Evolutionary conservation across 441 rosid species (phyloP), one percentile per base, ranked within the genome.

Genomic region (Aquilaria agallochum): DNA sequence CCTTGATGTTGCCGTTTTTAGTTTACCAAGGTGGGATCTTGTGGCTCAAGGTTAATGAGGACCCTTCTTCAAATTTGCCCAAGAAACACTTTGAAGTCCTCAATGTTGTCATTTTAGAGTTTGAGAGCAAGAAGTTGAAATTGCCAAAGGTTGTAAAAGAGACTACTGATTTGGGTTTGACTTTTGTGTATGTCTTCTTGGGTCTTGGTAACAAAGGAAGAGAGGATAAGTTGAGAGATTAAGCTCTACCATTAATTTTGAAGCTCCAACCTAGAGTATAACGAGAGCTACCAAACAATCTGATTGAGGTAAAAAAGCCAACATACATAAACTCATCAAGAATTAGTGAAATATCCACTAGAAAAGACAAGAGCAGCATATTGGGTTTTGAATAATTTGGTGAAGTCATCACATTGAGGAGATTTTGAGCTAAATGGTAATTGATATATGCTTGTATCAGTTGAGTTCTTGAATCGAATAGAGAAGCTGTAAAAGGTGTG

Each of bases 281-380:
- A 70, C 89, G 95, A 0, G 88, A 80, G 59, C 90, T 85, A 15
- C 78, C 74, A 3, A 87, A 88, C 70, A 85, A 68, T 14, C 98
- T 96, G 0, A 96, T 89, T n/a, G 98, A 88, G 48, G 98, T 66
- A 7, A 95, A 87, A 65, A 92, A 92, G 3, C 98, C 96, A 15
- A 87, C 83, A 32, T 56, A 87, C 98, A 89, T 92, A 5, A 58
- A 65, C 7, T 83, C 81, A 1, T 9, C 12, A 47, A 89, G 15
- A 56, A 82, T 64, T 3, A 76, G 57, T 1, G 95, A 77, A 27
- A 89, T 88, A 80, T 92, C 91, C 13, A 73, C 64, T 0, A 30
- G 74, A 60, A 66, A 49, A 2, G 95, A 89, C 68, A 92, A 65
- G 65, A 89, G 77, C 12, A 84, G 79, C 30, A 0, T 55, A 12